A percentile compares a stretch with the other conserved stretches of the same genome.
These are phyloP conservation scores for Aspergillus sergii DNA, from an alignment of 2,329 filamentous ascomycete species.

Conservation along the genomic window DNA sequence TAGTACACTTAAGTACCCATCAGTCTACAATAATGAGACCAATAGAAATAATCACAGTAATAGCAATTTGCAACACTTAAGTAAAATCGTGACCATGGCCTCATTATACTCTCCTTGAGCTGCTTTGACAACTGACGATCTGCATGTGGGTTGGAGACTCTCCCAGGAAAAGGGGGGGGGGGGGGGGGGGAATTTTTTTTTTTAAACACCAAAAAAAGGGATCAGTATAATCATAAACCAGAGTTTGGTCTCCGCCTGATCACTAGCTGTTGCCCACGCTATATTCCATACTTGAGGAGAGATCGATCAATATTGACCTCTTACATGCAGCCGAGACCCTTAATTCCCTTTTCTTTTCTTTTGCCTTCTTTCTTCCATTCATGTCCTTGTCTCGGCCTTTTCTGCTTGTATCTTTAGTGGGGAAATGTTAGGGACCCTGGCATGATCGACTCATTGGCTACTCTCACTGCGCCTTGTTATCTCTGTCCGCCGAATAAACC, in stretches of 20 bases:
- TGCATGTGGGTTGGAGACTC: not conserved
- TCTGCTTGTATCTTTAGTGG: not conserved
- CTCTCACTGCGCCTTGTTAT: not conserved
- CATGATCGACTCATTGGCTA: not conserved
- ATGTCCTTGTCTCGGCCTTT: not conserved
- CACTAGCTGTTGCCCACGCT: not conserved
- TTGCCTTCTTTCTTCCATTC: not conserved
- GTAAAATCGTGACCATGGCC: not conserved
- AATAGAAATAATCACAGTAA: not conserved
- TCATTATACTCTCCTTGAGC: not conserved
- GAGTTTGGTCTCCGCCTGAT: not conserved
- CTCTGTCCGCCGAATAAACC: not conserved
- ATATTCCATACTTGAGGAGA: not conserved
- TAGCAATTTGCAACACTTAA: not conserved
- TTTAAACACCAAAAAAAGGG: not conserved
- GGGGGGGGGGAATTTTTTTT: too few species aligned
- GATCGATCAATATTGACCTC: conserved; percentile 1
- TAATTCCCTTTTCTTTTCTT: not conserved
- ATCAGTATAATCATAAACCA: not conserved
- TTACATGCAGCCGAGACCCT: conserved; percentile 9
- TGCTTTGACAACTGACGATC: not conserved
- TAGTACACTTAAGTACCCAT: not conserved
- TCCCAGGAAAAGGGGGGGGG: not conserved
- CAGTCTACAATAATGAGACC: not conserved
- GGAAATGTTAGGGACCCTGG: not conserved